A percentile compares a stretch with the other conserved stretches of the same genome.
Evolutionary conservation across 176 grass and related monocot genomes (phyloP).

Genomic region (Triticum urartu): DNA sequence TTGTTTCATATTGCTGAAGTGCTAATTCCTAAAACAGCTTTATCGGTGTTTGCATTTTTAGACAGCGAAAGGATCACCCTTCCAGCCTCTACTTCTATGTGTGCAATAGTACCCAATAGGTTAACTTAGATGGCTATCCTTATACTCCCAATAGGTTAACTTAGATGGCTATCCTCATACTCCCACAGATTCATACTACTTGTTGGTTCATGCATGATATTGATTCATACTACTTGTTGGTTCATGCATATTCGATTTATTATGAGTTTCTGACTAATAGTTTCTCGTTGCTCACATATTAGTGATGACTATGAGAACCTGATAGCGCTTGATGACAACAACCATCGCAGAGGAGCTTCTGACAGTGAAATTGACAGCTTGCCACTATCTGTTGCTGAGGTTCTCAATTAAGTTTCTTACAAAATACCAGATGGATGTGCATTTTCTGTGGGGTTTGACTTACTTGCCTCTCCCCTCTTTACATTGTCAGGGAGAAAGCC

Average conservation of each 20-base stretch:
- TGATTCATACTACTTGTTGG: neutral
- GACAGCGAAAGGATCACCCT: too few species aligned
- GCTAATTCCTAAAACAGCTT: neutral
- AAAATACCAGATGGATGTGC: neutral
- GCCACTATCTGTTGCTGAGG: constrained; percentile 64
- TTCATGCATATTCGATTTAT: neutral
- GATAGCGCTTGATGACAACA: constrained; percentile 38
- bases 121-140: neutral
- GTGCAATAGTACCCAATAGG: neutral
- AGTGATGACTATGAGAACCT: constrained; percentile 80
- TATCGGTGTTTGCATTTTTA: neutral
- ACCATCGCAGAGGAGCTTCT: constrained; percentile 47
- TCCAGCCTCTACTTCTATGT: neutral
- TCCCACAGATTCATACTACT: neutral
- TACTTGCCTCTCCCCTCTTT: neutral
- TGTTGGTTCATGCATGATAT: neutral
- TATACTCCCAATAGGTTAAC: neutral
- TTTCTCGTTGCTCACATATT: constrained; percentile 17
- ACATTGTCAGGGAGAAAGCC: constrained; percentile 38
- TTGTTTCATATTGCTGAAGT: constrained; percentile 1
- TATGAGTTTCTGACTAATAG: constrained; percentile 10
- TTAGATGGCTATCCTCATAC: too few species aligned
- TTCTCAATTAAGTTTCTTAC: constrained; percentile 12
- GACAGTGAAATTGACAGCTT: constrained; percentile 74
- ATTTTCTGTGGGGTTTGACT: constrained; percentile 1